Base-by-base conservation (phyloP, 768 basidiomycete genomes). In the Trametes coccinea region DNA sequence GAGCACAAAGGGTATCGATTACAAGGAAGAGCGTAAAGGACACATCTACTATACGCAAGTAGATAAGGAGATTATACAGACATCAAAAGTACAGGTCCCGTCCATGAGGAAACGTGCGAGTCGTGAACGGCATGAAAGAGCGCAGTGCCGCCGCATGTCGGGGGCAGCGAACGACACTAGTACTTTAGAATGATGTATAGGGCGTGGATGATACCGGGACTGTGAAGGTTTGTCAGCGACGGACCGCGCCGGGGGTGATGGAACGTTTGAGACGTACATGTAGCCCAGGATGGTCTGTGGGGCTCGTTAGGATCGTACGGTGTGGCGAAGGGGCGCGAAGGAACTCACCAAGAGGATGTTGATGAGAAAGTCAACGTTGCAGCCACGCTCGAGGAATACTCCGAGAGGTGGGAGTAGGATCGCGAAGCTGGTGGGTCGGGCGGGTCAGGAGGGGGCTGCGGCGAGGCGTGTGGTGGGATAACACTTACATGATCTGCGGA, bases 331-430 rank as follows among this genome's bases (percentile, higher is more conserved):
- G 39, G 46, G 51, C 3, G 11, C 4, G 47, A 47, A 59, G 5
- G 31, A 53, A 75, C 75, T 59, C 68, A 79, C 75, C 66, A 93
- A 74, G 22, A 88, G 77, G 65, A 94, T 87, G 77, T 94, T 93
- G 77, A 94, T 92, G 56, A 78, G 59, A 46, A 95, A 74, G 72
- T 95, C 92, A 22, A 82, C 84, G 39, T 79, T 77, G 71, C 92
- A 95, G 29, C 94, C 94, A 55, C 91, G 82, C 77, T 95, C 93
- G 29, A 95, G 76, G 77, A 94, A 93, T 29, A 96, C 94, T 58
- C 88, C 93, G 2, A 96, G 71, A 60, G 94, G 94, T 9, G 93
- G 92, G 13, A 93, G 68, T 71, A 92, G 66, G 75, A 93, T 79
- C 61, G 90, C 90, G 56, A 85, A 68, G 61, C 85, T 89, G 66